These are phyloP conservation scores for Lactifluus pinguis DNA, from an alignment of 768 basidiomycete species.

Conservation along the genomic window DNA sequence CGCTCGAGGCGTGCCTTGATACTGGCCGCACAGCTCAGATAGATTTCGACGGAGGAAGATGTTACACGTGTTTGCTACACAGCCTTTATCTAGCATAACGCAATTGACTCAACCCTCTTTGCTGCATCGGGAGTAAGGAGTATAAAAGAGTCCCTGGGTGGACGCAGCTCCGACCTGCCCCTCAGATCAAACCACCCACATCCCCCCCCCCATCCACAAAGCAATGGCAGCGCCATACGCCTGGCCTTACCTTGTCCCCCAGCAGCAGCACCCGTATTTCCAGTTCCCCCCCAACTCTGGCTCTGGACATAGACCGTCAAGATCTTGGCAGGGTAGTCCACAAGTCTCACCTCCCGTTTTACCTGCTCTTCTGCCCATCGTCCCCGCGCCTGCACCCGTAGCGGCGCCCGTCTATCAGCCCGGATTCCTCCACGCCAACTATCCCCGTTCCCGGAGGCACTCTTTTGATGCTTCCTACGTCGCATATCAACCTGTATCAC, in stretches of 20 bases:
- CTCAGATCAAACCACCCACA: background rate
- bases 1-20: background rate
- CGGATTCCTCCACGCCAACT: slow-evolving; percentile 1
- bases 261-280: slow-evolving; percentile 10
- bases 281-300: slow-evolving; percentile 8
- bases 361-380: slow-evolving; percentile 4
- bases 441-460: slow-evolving; percentile 12
- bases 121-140: too few species aligned
- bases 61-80: slow-evolving; percentile 12
- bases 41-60: background rate
- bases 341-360: slow-evolving; percentile 7
- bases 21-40: background rate
- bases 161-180: background rate
- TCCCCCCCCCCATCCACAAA: background rate
- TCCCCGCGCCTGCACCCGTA: background rate
- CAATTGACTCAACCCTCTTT: slow-evolving; percentile 6
- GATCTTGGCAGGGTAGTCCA: slow-evolving; percentile 13
- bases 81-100: background rate
- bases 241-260: slow-evolving; percentile 15
- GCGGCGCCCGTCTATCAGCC: slow-evolving; percentile 3
- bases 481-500: background rate
- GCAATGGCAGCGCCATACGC: slow-evolving; percentile 6
- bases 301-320: slow-evolving; percentile 4
- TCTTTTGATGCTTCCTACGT: slow-evolving; percentile 14
- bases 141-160: background rate